Evolutionary conservation across 164 flowering plant species (phyloP).

Genomic region (Pachysandra terminalis): DNA sequence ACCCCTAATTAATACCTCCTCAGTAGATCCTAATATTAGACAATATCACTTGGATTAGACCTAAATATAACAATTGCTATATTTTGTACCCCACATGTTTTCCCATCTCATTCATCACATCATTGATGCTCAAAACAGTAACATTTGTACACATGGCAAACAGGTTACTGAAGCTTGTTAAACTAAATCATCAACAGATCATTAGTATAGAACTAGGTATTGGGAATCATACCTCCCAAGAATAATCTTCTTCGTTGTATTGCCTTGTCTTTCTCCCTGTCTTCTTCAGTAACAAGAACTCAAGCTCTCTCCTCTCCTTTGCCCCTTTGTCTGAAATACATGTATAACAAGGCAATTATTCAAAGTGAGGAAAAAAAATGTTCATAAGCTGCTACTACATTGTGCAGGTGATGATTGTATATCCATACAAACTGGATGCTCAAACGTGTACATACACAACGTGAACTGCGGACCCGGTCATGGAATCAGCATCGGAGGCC

Average conservation of each 20-base stretch:
- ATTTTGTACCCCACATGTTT: too few relatives aligned
- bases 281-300: slow-evolving; percentile 5
- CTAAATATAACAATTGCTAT: too few relatives aligned
- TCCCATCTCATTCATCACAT: too few relatives aligned
- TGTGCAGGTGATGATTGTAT: slow-evolving; percentile 49
- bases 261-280: neutral
- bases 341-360: slow-evolving; percentile 4
- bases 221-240: neutral
- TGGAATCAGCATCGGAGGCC: slow-evolving; percentile 55
- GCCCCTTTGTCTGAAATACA: neutral
- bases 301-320: neutral
- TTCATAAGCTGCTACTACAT: slow-evolving; percentile 2
- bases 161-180: neutral
- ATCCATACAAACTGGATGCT: slow-evolving; percentile 47
- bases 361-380: neutral
- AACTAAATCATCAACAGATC: slow-evolving; percentile 4
- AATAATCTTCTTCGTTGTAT: neutral
- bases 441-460: slow-evolving; percentile 27
- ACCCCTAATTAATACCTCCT: too few relatives aligned
- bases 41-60: too few relatives aligned
- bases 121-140: too few relatives aligned
- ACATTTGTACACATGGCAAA: too few relatives aligned
- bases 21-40: too few relatives aligned
- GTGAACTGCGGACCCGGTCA: slow-evolving; percentile 52
- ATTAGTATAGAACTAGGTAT: slow-evolving; percentile 8